A percentile compares a stretch with the other conserved stretches of the same genome.
Conservation (phyloP, 352 stramenopile species). For the Phytophthora pistaciae region DNA sequence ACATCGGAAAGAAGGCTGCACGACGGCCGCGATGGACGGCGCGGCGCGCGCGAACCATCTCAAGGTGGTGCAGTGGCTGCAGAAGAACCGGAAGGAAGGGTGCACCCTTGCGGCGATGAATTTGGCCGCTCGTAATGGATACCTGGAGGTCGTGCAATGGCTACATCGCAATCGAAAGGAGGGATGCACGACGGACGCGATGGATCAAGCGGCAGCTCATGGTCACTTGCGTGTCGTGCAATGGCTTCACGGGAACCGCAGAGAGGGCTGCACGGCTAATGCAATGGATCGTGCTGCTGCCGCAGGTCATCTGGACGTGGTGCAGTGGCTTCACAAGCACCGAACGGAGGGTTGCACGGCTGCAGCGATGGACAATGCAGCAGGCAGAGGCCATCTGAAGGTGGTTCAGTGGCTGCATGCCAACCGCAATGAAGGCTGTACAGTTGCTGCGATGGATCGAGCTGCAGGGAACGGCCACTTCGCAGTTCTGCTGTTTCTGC, state of each 20-base stretch:
- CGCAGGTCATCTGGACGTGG: conserved; percentile 24
- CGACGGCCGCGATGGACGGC: conserved; percentile 33
- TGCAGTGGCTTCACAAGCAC: conserved; percentile 27
- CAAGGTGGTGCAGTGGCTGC: conserved; percentile 35
- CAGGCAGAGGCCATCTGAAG: conserved; percentile 23
- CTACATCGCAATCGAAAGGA: conserved; percentile 28
- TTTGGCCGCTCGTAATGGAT: conserved; percentile 26
- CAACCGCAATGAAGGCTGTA: conserved; percentile 35
- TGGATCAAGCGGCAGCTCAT: conserved; percentile 35
- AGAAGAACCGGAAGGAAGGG: conserved; percentile 33
- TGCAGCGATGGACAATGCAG: conserved; percentile 31
- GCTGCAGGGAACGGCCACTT: conserved; percentile 38
- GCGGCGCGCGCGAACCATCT: conserved; percentile 26
- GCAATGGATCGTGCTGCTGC: conserved; percentile 34
- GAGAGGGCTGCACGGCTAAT: conserved; percentile 30
- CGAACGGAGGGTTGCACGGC: conserved; percentile 33
- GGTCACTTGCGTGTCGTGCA: conserved; percentile 30
- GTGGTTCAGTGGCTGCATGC: conserved; percentile 35
- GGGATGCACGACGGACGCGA: conserved; percentile 24
- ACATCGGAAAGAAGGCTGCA: conserved; percentile 36
- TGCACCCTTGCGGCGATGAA: conserved; percentile 36
- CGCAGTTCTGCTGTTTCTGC: conserved; percentile 48
- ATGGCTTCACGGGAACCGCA: conserved; percentile 30
- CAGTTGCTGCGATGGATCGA: conserved; percentile 35
- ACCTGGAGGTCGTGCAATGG: conserved; percentile 32